phyloP scores from a whole-genome alignment of 164 flowering plant genomes.

The Berberis thunbergii region DNA sequence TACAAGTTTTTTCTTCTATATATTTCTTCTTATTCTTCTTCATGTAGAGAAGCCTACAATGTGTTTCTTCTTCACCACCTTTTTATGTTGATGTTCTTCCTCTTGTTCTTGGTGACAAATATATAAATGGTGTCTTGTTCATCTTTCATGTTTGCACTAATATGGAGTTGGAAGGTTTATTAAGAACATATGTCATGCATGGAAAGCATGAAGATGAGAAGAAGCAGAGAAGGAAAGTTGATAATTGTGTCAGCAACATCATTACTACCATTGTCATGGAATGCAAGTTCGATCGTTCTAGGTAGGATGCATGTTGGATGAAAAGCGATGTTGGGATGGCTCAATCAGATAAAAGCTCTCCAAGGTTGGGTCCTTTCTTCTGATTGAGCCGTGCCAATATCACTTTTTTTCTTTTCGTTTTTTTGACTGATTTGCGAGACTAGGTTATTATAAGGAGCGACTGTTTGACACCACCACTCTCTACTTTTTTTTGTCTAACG shows the following conservation, averaged over 20 bases:
- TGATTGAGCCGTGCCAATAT: constrained; percentile 92
- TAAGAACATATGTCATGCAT: no score
- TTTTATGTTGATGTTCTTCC: neutral
- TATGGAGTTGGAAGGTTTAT: no score
- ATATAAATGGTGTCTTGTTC: no score
- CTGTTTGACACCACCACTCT: no score
- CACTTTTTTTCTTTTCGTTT: constrained; percentile 19
- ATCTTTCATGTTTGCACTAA: no score
- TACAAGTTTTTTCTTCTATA: constrained; percentile 1
- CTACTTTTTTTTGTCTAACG: no score
- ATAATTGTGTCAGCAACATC: neutral
- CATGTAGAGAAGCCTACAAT: neutral
- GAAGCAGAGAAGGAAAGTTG: no score
- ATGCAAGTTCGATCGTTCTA: neutral
- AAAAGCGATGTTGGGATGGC: constrained; percentile 48
- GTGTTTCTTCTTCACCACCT: neutral
- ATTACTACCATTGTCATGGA: neutral
- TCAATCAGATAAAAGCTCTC: constrained; percentile 59
- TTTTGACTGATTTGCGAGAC: neutral
- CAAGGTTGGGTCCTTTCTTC: constrained; percentile 29
- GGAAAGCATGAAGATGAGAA: neutral
- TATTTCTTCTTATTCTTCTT: neutral
- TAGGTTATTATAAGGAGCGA: no score
- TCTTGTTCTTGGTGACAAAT: no score
- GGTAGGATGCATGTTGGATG: constrained; percentile 2